Evolutionary conservation across 257 asterid genomes (phyloP), one percentile per base, ranked within the genome.

Genomic region (Parsonsia alboflavescens): DNA sequence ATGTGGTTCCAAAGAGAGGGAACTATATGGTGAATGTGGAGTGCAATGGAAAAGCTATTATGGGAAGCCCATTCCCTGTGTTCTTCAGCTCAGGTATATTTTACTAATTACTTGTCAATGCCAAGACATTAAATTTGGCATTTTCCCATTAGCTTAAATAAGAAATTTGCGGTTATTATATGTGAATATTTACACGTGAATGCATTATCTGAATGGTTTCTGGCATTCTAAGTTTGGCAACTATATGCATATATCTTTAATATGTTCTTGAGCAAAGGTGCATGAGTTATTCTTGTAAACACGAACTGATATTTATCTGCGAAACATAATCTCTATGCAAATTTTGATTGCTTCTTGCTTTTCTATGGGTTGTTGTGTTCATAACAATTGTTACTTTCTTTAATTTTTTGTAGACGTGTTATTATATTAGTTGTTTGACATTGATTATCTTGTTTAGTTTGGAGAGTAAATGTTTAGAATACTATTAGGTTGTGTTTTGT

Each of bases 31-130:
- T 95, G 71, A 84, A 87, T 78, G 96, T 92, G 63, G 96, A 95
- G 84, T 95, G 99, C 86, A 89, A 90, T 84, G 99, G 96, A 73
- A 87, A 79, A 84, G 87, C 98, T 7, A 92, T 95, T 17, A 89
- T 89, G 97, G 99, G 99, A 26, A 95, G 99, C 78, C 99, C 98
- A 0, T 95, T 92, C 77, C 99, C 99, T 21, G 99, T 95, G 53
- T 95, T 95, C 88, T 95, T 95, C 80, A 92, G 99, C 84, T 30
- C 97, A 81, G 99, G 99, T 94, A 79, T 41, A 57, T 56, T 4
- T 28, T 16, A 10, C 26, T 13, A 28, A 70, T 41, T 53, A 16
- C 41, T 7, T 30, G n/a, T 44, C 3, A 11, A 30, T 62, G 26
- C 68, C 48, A 33, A 39, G 46, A 16, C 13, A 63, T 63, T 15